A percentile compares a stretch with the other conserved stretches of the same genome.
phyloP scores from a whole-genome alignment of 257 asterid species.

The Ophiorrhiza pumila region DNA sequence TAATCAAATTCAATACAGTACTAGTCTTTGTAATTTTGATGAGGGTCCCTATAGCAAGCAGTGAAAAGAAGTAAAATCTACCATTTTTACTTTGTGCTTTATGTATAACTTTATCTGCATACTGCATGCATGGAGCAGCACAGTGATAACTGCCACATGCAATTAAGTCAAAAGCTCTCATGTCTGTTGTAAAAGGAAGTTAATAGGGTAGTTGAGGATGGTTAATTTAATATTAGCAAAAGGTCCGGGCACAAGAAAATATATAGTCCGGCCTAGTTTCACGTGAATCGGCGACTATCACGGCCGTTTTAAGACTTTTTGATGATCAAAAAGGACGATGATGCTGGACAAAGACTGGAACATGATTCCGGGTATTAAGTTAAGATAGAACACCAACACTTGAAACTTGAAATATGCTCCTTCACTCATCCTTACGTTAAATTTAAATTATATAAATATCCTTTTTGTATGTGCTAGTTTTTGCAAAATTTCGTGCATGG shows the following conservation, averaged over 20 bases:
- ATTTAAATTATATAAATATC: too few relatives aligned
- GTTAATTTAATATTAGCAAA: not conserved
- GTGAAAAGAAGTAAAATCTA: not conserved
- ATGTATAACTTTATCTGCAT: not conserved
- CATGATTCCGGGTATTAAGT: conserved; percentile 17
- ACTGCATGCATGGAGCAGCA: not conserved
- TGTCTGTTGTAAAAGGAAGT: not conserved
- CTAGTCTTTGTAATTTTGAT: not conserved
- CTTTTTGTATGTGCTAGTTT: too few relatives aligned
- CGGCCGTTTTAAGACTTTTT: conserved; percentile 26
- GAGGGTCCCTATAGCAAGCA: not conserved
- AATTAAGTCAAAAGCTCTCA: conserved; percentile 20
- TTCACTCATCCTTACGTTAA: too few relatives aligned
- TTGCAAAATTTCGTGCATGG: not conserved
- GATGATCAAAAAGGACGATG: conserved; percentile 2
- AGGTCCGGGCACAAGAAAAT: conserved; percentile 9
- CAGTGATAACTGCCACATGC: conserved; percentile 11
- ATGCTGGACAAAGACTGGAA: conserved; percentile 9
- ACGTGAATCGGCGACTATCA: conserved; percentile 32
- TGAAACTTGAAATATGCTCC: not conserved
- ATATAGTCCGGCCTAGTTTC: conserved; percentile 26
- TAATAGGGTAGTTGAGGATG: conserved; percentile 12
- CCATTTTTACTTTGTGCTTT: not conserved
- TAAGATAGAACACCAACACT: not conserved
- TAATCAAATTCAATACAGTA: not conserved